Evolutionary conservation across 2,329 filamentous ascomycete genomes (phyloP), one percentile per base, ranked within the genome.

Genomic region (Colletotrichum nymphaeae): DNA sequence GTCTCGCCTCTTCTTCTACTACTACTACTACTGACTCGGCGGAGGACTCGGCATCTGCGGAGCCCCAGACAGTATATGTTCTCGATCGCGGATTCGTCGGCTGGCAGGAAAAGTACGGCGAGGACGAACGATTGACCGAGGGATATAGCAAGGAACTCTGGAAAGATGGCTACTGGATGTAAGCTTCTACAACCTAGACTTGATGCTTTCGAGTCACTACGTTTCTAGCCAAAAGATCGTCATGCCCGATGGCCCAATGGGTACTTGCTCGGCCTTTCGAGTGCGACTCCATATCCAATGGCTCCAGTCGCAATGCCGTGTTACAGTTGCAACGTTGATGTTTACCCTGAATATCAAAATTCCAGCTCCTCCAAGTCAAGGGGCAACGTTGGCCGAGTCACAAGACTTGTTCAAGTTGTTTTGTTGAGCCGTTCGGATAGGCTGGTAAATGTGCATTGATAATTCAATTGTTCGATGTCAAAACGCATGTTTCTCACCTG

Each of bases 31-130:
- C 74, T 14, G 72, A 19, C 3, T n/a, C 53, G 11, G 46, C 63
- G 8, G 57, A 57, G 4, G 72, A 68, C 14, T n/a, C 58, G 28
- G 69, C 71, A 49, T 14, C 56, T n/a, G 22, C 55, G 7, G 42
- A 65, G n/a, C 32, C 83, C 46, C 96, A 98, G 85, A 90, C 91
- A 78, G 93, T 98, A 5, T 93, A 90, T 81, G 91, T 98, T 7
- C 86, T 98, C 3, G 93, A 97, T 63, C 89, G 91, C 0, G 97
- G 97, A 1, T 99, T 98, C 80, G 89, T 91, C 16, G 90, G 92
- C 70, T 99, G 97, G 97, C 95, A 98, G 88, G 92, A 97, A 84
- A 86, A 89, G 77, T 94, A 92, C 83, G 96, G 95, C 0, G 86
- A 90, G 65, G 95, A 98, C 84, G 87, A 92, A 80, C 85, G 91